Evolutionary conservation across 257 asterid genomes (phyloP).

Genomic region (Penstemon eatonii): DNA sequence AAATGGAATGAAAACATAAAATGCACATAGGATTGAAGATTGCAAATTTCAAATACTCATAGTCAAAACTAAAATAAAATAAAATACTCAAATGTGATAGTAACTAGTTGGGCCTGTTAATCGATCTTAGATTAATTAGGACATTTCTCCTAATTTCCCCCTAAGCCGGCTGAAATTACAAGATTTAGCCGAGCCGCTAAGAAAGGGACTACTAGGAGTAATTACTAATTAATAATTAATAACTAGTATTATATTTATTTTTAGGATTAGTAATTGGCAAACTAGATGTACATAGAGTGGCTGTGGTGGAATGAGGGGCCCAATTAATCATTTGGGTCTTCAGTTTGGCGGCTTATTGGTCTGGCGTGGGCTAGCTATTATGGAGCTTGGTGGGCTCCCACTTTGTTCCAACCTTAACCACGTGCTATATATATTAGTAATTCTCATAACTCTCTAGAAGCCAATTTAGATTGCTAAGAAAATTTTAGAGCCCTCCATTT

Average conservation of each 20-base stretch:
- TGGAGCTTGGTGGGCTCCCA: constrained; percentile 26
- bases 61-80: not conserved
- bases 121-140: no score
- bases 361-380: constrained; percentile 53
- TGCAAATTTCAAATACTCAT: not conserved
- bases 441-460: no score
- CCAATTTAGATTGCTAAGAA: no score
- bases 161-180: constrained; percentile 15
- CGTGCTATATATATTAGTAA: no score
- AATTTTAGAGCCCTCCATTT: no score
- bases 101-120: not conserved
- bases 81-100: not conserved
- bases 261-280: not conserved
- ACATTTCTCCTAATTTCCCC: not conserved
- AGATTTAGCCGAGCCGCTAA: constrained; percentile 14
- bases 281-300: not conserved
- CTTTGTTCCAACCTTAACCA: not conserved
- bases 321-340: not conserved
- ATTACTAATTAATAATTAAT: no score
- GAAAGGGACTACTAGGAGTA: no score
- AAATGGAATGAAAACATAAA: no score
- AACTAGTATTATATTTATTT: not conserved
- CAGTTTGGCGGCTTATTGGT: constrained; percentile 42
- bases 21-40: no score
- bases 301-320: constrained; percentile 27